phyloP scores from a whole-genome alignment of 768 basidiomycete species.

The Chalciporus sphaerocephalus region DNA sequence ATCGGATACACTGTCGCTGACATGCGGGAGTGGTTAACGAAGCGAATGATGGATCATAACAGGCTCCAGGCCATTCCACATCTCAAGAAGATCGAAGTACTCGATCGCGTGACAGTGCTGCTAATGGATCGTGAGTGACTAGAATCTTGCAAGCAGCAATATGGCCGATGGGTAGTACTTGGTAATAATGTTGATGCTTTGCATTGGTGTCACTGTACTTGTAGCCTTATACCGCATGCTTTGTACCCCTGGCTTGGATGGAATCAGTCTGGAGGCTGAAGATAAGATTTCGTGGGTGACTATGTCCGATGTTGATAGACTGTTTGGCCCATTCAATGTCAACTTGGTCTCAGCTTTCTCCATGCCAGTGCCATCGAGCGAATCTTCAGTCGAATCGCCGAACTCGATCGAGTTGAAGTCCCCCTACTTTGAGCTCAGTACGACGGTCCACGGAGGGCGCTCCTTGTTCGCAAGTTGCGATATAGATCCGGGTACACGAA shows the following conservation, averaged over 20 bases:
- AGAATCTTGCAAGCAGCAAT: not conserved
- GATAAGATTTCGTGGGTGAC: too few relatives aligned
- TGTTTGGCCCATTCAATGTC: too few relatives aligned
- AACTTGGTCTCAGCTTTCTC: not conserved
- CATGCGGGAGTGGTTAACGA: conserved; percentile 25
- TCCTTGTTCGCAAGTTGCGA: conserved; percentile 45
- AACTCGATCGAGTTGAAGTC: not conserved
- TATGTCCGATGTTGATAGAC: too few relatives aligned
- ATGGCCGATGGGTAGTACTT: too few relatives aligned
- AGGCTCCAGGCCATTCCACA: conserved; percentile 22
- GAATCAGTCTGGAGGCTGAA: too few relatives aligned
- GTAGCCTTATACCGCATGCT: too few relatives aligned
- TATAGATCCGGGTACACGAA: conserved; percentile 41
- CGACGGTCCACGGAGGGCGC: conserved; percentile 48
- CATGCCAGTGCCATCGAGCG: not conserved
- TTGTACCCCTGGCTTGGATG: too few relatives aligned
- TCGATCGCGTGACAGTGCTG: conserved; percentile 12
- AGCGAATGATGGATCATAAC: conserved; percentile 22
- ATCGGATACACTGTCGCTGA: conserved; percentile 17
- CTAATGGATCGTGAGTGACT: conserved; percentile 20
- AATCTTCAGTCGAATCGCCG: not conserved
- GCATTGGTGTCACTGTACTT: too few relatives aligned
- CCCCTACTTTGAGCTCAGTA: conserved; percentile 19
- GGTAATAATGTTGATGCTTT: too few relatives aligned
- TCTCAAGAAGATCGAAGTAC: conserved; percentile 19